Conservation (phyloP, 371 early-diverging fungal genomes). For the Apophysomyces variabilis region DNA sequence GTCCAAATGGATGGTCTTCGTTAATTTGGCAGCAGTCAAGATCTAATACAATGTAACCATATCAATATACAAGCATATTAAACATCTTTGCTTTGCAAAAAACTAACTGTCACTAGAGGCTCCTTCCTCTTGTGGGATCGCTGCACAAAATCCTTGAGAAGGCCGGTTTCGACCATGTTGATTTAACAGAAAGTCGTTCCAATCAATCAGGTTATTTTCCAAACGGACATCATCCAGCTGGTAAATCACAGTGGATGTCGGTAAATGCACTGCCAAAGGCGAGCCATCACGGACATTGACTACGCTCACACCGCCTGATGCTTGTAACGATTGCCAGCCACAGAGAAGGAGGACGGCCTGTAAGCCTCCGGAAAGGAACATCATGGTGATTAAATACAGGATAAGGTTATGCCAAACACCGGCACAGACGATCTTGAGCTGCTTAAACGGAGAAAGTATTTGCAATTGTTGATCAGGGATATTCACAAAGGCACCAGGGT, state of each 20-base stretch:
- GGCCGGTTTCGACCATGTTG: constrained; percentile 26
- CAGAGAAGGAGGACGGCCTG: constrained; percentile 44
- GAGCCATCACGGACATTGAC: constrained; percentile 60
- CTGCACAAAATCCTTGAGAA: constrained; percentile 50
- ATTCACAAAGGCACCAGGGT: constrained; percentile 90
- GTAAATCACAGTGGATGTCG: constrained; percentile 52
- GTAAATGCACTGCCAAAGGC: constrained; percentile 55
- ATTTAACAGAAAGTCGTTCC: constrained; percentile 51
- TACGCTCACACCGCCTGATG: constrained; percentile 64
- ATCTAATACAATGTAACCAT: constrained; percentile 4
- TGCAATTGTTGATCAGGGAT: constrained; percentile 58
- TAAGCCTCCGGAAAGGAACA: constrained; percentile 58
- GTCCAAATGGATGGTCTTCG: constrained; percentile 56
- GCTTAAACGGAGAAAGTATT: constrained; percentile 50
- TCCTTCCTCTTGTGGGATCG: constrained; percentile 17
- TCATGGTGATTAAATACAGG: constrained; percentile 50
- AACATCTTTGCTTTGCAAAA: not conserved
- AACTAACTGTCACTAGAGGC: not conserved
- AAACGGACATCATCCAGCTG: constrained; percentile 54
- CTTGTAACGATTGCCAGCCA: constrained; percentile 60
- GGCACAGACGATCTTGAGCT: constrained; percentile 77
- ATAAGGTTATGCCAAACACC: constrained; percentile 87
- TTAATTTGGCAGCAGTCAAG: constrained; percentile 58
- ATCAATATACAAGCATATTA: not conserved
- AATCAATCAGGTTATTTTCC: constrained; percentile 50